Evolutionary conservation across 2,329 filamentous ascomycete genomes (phyloP).

Genomic region (Fusarium concolor): DNA sequence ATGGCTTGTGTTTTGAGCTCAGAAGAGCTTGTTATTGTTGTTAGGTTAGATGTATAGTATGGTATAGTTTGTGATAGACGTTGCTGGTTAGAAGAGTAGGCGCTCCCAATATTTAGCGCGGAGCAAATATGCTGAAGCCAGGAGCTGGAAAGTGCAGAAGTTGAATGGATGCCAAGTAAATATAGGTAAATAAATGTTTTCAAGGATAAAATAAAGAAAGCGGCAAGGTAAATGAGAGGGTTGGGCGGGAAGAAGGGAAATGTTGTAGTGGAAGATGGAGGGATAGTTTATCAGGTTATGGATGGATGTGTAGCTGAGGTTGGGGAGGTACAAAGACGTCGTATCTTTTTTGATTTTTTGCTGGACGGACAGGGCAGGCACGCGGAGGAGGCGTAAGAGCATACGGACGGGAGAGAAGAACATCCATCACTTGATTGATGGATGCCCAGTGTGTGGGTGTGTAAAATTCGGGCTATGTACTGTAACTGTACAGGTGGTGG

Average conservation of each 20-base stretch:
- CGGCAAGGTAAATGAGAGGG: conserved; percentile 21
- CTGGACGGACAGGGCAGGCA: conserved; percentile 15
- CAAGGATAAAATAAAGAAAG: conserved; percentile 10
- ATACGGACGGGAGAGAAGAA: conserved; percentile 4
- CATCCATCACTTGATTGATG: conserved; percentile 27
- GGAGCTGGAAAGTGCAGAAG: conserved; percentile 2
- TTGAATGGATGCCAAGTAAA: conserved; percentile 15
- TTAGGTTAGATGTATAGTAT: not conserved
- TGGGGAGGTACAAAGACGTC: conserved; percentile 30
- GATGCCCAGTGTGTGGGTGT: conserved; percentile 25
- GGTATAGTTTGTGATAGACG: not conserved
- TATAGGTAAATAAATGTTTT: conserved; percentile 8
- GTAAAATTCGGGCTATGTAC: conserved; percentile 9
- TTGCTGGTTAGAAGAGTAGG: not conserved
- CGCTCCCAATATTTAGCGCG: not conserved
- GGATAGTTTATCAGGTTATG: conserved; percentile 22
- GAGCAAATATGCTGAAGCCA: conserved; percentile 3
- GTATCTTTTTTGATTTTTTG: not conserved
- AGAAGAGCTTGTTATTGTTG: conserved; percentile 16
- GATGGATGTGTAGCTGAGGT: conserved; percentile 12
- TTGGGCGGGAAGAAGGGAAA: conserved; percentile 29
- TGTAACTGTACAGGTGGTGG: conserved; percentile 11
- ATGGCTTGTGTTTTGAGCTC: conserved; percentile 44
- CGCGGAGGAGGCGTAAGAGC: conserved; percentile 25
- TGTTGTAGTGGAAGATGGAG: conserved; percentile 5